Evolutionary conservation across 129 eudicot species (phyloP).

Genomic region (Arctium lappa): DNA sequence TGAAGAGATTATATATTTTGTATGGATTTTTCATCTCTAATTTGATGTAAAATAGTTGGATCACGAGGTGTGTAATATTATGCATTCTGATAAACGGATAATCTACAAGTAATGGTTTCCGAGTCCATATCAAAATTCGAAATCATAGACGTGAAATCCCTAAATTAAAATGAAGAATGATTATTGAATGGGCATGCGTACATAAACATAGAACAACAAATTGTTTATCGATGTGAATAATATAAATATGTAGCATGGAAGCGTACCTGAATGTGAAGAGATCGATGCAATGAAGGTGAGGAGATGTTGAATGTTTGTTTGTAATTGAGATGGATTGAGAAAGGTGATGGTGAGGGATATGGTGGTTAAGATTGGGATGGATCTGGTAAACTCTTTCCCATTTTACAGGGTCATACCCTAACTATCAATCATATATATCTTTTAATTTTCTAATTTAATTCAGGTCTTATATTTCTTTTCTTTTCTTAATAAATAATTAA

Average conservation of each 20-base stretch:
- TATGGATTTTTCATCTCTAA: neutral
- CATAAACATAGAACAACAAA: neutral
- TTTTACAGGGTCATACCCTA: neutral
- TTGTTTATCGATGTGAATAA: neutral
- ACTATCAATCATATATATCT: neutral
- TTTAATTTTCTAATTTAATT: neutral
- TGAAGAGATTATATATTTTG: neutral
- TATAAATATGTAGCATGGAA: neutral
- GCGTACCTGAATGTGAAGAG: constrained; percentile 3
- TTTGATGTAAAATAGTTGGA: too few relatives aligned
- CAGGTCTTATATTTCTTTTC: neutral
- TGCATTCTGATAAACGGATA: too few relatives aligned
- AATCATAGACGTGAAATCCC: neutral
- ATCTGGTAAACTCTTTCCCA: neutral
- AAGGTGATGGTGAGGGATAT: neutral
- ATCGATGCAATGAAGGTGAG: neutral
- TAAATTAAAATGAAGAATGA: neutral
- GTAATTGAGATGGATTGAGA: neutral
- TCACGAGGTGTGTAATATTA: too few relatives aligned
- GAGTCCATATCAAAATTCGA: neutral
- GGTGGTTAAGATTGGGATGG: constrained; percentile 10
- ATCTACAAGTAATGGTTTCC: too few relatives aligned
- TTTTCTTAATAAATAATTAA: too few relatives aligned
- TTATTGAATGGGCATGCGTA: too few relatives aligned
- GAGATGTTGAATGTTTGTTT: constrained; percentile 6